Percentiles rank a stretch among this genome's conserved stretches.
phyloP scores from a whole-genome alignment of 176 grass and related monocot genomes.

The Zea luxurians region DNA sequence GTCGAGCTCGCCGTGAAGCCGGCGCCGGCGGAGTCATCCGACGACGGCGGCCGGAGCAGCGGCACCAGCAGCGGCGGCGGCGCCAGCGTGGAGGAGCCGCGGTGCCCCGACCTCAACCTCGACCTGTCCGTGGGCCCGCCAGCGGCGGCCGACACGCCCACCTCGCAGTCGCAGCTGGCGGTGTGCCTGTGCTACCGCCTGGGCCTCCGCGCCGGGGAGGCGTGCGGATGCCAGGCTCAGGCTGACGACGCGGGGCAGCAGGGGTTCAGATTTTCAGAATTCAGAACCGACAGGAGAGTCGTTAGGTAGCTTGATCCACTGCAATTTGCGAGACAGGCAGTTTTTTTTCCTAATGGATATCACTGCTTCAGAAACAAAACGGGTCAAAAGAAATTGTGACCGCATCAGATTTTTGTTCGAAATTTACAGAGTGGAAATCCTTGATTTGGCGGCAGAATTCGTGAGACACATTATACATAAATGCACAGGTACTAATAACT shows the following conservation, averaged over 20 bases:
- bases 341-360: slow-evolving; percentile 6
- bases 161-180: not conserved
- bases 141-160: slow-evolving; percentile 41
- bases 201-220: slow-evolving; percentile 52
- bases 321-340: slow-evolving; percentile 30
- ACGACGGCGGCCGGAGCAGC: slow-evolving; percentile 22
- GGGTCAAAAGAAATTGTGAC: not conserved
- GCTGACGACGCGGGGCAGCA: slow-evolving; percentile 22
- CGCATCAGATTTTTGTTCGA: not conserved
- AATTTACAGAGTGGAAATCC: not conserved
- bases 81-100: slow-evolving; percentile 42
- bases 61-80: slow-evolving; percentile 39
- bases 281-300: not conserved
- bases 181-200: slow-evolving; percentile 76
- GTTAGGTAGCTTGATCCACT: slow-evolving; percentile 28
- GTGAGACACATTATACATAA: not conserved
- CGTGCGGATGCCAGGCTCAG: slow-evolving; percentile 56
- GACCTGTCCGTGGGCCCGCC: slow-evolving; percentile 67
- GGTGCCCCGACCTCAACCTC: slow-evolving; percentile 85
- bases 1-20: not conserved
- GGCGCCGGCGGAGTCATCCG: not conserved
- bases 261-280: slow-evolving; percentile 42
- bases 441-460: slow-evolving; percentile 14
- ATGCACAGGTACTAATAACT: not conserved
- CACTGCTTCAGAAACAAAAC: not conserved